phyloP scores from a whole-genome alignment of 768 basidiomycete species.

The Boletus edulis region DNA sequence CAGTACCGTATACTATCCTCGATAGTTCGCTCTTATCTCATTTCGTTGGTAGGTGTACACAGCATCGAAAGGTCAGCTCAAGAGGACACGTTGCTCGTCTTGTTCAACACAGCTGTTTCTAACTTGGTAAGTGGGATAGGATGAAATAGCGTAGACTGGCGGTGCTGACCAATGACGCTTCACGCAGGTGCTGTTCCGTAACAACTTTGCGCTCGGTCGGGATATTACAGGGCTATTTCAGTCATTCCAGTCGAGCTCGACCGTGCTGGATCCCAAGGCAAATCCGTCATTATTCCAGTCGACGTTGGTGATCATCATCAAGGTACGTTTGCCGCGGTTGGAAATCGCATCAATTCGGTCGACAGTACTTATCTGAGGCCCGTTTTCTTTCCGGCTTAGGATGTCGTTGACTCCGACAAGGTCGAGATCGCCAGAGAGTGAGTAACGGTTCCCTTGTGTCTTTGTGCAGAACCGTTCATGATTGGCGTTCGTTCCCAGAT shows the following conservation, averaged over 20 bases:
- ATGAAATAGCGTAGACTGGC: no score
- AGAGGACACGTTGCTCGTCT: conserved; percentile 60
- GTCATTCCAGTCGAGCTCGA: conserved; percentile 58
- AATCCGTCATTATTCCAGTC: conserved; percentile 61
- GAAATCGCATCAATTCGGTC: background rate
- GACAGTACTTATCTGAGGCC: background rate
- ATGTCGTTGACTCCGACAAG: conserved; percentile 62
- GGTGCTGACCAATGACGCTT: background rate
- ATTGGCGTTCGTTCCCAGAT: conserved; percentile 31
- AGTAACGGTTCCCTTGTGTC: conserved; percentile 6
- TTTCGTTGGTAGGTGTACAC: conserved; percentile 43
- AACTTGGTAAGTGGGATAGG: conserved; percentile 48
- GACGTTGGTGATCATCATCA: conserved; percentile 60
- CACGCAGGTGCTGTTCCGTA: conserved; percentile 58
- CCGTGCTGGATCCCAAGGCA: conserved; percentile 53
- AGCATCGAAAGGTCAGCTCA: conserved; percentile 63
- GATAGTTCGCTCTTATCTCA: fast-evolving
- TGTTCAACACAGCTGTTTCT: conserved; percentile 66
- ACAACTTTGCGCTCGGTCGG: conserved; percentile 61
- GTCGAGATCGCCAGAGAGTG: conserved; percentile 58
- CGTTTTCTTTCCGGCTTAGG: conserved; percentile 34
- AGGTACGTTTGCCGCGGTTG: conserved; percentile 31
- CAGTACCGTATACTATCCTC: background rate
- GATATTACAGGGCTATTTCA: conserved; percentile 64
- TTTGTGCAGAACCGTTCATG: background rate